A percentile compares a stretch with the other conserved stretches of the same genome.
phyloP scores from a whole-genome alignment of 257 asterid species.

The Thymus quinquecostatus region DNA sequence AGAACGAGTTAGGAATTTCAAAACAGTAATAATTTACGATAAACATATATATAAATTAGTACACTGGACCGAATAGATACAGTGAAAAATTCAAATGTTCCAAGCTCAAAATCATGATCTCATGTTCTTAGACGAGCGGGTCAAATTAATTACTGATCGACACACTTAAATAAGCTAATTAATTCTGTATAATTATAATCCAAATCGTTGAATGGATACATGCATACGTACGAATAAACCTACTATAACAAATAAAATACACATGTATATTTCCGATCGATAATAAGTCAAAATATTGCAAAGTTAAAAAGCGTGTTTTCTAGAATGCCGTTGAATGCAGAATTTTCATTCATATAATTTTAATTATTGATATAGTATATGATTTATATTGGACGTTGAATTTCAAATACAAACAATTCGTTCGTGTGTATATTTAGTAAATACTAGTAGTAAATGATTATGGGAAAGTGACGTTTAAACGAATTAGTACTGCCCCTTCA shows the following conservation, averaged over 20 bases:
- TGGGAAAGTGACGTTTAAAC: conserved; percentile 36
- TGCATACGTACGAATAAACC: background rate
- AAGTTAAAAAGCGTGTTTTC: conserved; percentile 36
- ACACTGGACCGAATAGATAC: no score
- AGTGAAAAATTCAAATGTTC: no score
- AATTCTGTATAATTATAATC: background rate
- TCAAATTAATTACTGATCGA: background rate
- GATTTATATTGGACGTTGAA: no score
- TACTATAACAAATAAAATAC: background rate
- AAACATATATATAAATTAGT: no score
- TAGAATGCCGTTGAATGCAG: conserved; percentile 26
- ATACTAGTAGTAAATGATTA: no score
- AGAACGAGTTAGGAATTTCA: background rate
- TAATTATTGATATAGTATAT: background rate
- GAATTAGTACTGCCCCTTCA: conserved; percentile 8
- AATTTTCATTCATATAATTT: background rate
- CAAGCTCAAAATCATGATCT: no score
- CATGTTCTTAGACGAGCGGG: no score
- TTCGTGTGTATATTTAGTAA: no score
- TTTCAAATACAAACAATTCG: no score
- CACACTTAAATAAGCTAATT: background rate
- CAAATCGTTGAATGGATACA: background rate
- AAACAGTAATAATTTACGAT: no score
- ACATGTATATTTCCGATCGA: background rate
- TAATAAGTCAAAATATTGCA: conserved; percentile 29